Evolutionary conservation across 352 stramenopile species (phyloP), one percentile per base, ranked within the genome.

Genomic region (Lagenidium giganteum): DNA sequence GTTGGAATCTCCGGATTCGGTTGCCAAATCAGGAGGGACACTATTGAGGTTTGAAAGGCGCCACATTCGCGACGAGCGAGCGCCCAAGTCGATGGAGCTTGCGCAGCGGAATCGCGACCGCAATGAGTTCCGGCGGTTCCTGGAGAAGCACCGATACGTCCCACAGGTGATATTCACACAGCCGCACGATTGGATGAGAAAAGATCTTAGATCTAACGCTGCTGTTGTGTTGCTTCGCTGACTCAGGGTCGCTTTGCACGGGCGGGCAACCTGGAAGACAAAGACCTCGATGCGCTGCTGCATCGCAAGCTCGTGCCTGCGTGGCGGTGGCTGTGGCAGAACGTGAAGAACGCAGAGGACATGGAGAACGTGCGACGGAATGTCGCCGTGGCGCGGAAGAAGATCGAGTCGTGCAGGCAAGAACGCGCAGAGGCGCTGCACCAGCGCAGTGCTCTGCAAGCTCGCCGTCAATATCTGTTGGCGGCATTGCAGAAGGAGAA

Each of bases 201-300:
- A n/a, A n/a, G n/a, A n/a, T n/a, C n/a, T n/a, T n/a, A n/a, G n/a
- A n/a, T n/a, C n/a, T n/a, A n/a, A n/a, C n/a, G n/a, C n/a, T n/a
- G 16, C 28, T 34, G n/a, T 33, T 23, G 1, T 7, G 14, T 36
- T 8, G n/a, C 22, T 28, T 20, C 16, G n/a, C 43, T 16, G 1
- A 26, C 3, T 14, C 28, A 78, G 63, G 66, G 66, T 29, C 60
- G 54, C 3, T 54, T 65, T 22, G 52, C 56, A 9, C 56, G 63
- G 11, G 60, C 49, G 2, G 53, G 63, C 2, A 21, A 18, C 17
- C 41, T 78, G 11, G 49, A 74, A 42, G 67, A 78, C 18, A 59
- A 45, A 14, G 67, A 78, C 40, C 23, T 78, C 38, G 67, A 78
- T 39, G 67, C 67, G n/a, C 47, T 78, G 23, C 18, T 67, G 42